phyloP scores from a whole-genome alignment of 129 eudicot genomes.

The Chrysanthemum seticuspe region DNA sequence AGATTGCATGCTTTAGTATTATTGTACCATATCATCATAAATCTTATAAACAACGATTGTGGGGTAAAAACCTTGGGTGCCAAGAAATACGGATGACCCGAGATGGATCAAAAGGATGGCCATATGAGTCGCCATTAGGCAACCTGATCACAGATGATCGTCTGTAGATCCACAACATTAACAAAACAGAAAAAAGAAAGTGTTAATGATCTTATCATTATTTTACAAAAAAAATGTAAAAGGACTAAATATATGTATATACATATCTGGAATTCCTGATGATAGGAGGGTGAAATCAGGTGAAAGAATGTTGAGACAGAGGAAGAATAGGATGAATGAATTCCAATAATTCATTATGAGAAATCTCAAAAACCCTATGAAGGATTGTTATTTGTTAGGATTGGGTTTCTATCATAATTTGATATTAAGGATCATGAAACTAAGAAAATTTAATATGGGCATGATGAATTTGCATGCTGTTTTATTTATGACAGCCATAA shows the following conservation, averaged over 20 bases:
- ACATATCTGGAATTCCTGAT: slow-evolving; percentile 34
- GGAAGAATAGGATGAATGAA: slow-evolving; percentile 14
- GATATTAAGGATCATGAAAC: no score
- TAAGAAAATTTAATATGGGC: neutral
- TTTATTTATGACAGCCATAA: no score
- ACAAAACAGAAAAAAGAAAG: slow-evolving; percentile 13
- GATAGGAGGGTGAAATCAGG: slow-evolving; percentile 26
- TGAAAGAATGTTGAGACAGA: slow-evolving; percentile 28
- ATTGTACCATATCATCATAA: neutral
- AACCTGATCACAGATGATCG: slow-evolving; percentile 47
- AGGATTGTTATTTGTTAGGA: slow-evolving; percentile 6
- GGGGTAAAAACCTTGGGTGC: slow-evolving; percentile 57
- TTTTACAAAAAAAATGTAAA: neutral
- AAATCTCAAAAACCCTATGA: slow-evolving; percentile 27
- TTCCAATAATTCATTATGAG: slow-evolving; percentile 34
- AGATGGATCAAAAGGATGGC: slow-evolving; percentile 53
- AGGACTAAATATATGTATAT: slow-evolving; percentile 1
- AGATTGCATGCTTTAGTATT: slow-evolving; percentile 9
- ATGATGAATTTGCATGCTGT: neutral
- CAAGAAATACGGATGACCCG: slow-evolving; percentile 66
- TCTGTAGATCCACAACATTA: slow-evolving; percentile 19
- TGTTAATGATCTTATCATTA: slow-evolving; percentile 10
- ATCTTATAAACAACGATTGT: neutral
- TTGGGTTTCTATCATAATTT: no score
- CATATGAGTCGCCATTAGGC: slow-evolving; percentile 41